Percentiles rank a stretch among this genome's conserved stretches.
Evolutionary conservation across 2,329 filamentous ascomycete species (phyloP).

Genomic region (Fusarium luffae): DNA sequence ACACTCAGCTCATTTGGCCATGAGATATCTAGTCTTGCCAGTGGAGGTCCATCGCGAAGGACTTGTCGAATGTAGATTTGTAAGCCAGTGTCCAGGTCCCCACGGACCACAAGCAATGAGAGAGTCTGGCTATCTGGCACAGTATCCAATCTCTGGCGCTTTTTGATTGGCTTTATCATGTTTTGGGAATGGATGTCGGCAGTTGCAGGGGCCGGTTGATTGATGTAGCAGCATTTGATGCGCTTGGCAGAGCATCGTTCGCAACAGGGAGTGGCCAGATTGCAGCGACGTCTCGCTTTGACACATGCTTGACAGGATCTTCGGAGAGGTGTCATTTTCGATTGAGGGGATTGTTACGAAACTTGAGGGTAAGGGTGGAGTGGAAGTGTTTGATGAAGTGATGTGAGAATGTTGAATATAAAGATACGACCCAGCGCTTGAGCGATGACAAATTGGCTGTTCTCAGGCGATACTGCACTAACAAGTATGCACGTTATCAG

Average conservation of each 20-base stretch:
- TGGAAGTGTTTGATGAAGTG: too few relatives aligned
- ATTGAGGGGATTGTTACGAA: too few relatives aligned
- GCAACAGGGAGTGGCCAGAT: constrained; percentile 9
- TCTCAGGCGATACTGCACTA: neutral
- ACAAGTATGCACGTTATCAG: neutral
- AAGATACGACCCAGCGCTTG: too few relatives aligned
- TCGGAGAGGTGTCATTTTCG: neutral
- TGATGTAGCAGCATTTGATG: constrained; percentile 7
- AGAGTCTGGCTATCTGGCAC: too few relatives aligned
- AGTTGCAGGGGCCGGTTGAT: constrained; percentile 5
- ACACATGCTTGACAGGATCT: constrained; percentile 8
- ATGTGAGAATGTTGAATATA: too few relatives aligned
- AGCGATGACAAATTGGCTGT: neutral
- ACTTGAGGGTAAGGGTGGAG: too few relatives aligned
- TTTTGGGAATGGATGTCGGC: rapidly evolving
- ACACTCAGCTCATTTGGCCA: rapidly evolving
- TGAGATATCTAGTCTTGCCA: neutral
- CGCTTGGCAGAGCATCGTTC: constrained; percentile 10
- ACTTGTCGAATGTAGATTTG: constrained; percentile 10
- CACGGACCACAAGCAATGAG: neutral
- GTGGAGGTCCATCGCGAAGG: neutral
- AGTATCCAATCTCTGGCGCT: too few relatives aligned
- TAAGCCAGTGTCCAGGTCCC: neutral
- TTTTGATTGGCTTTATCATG: neutral
- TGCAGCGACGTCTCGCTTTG: constrained; percentile 7